phyloP scores from a whole-genome alignment of 768 basidiomycete species.

The Tulasnella sp. region DNA sequence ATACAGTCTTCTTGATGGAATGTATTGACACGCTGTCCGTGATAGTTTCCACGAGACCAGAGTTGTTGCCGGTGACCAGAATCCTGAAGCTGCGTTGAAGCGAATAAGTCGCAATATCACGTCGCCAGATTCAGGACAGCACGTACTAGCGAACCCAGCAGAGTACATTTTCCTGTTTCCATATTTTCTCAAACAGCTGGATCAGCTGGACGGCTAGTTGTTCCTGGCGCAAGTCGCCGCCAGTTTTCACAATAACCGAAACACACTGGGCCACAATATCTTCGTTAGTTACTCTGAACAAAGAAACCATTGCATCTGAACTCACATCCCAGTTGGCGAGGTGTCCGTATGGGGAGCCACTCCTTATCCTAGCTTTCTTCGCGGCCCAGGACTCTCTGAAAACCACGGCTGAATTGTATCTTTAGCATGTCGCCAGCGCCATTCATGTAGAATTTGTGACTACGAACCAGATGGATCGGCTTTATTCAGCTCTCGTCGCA shows the following conservation, averaged over 20 bases:
- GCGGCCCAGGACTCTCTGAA: constrained; percentile 93
- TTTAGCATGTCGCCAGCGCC: not conserved
- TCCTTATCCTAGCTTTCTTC: constrained; percentile 93
- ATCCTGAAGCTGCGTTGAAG: constrained; percentile 75
- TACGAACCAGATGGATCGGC: constrained; percentile 77
- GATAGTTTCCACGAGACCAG: constrained; percentile 95
- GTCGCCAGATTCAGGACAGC: not conserved
- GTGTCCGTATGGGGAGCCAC: constrained; percentile 94
- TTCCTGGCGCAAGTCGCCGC: constrained; percentile 93
- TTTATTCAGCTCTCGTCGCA: constrained; percentile 88
- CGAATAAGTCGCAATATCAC: not conserved
- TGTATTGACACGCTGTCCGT: constrained; percentile 98
- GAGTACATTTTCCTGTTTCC: constrained; percentile 87
- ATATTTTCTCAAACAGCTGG: constrained; percentile 86
- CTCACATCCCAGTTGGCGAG: constrained; percentile 60
- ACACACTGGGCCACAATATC: constrained; percentile 61
- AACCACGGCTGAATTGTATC: constrained; percentile 55
- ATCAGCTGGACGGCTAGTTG: constrained; percentile 96
- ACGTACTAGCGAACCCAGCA: constrained; percentile 16
- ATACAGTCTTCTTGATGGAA: constrained; percentile 98
- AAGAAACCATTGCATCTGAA: constrained; percentile 14
- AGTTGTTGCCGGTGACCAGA: constrained; percentile 86
- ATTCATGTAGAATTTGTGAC: not conserved
- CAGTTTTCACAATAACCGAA: constrained; percentile 97
- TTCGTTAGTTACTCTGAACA: not conserved